Percentiles rank a stretch among this genome's conserved stretches.
Conservation (phyloP, 768 basidiomycete genomes). For the Boletus barrowsii region DNA sequence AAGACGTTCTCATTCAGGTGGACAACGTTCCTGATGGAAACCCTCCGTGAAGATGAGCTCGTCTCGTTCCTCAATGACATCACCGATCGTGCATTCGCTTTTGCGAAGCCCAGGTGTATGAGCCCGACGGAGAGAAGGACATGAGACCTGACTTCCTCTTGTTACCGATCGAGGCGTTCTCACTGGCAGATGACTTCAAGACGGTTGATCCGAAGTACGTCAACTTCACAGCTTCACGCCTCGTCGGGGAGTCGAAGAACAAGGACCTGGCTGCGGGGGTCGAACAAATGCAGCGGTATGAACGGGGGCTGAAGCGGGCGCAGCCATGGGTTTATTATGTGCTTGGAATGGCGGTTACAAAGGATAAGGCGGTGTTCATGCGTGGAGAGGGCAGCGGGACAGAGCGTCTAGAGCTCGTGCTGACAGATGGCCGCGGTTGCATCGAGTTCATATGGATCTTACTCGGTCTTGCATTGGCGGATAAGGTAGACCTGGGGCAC, state of each 20-base stretch:
- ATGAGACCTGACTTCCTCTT: slow-evolving; percentile 13
- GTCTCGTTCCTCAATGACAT: slow-evolving; percentile 5
- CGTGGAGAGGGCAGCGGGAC: slow-evolving; percentile 8
- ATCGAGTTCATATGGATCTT: slow-evolving; percentile 10
- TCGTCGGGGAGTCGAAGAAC: slow-evolving; percentile 10
- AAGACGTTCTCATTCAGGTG: slow-evolving; percentile 4
- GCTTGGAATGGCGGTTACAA: slow-evolving; percentile 1
- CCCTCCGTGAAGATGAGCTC: slow-evolving; percentile 1
- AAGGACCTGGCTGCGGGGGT: neutral
- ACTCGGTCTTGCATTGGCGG: slow-evolving; percentile 12
- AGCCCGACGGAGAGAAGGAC: slow-evolving; percentile 1
- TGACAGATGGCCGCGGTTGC: slow-evolving; percentile 7
- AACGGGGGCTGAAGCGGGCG: slow-evolving; percentile 1
- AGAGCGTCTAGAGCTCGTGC: slow-evolving; percentile 3
- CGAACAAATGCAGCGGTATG: slow-evolving; percentile 6
- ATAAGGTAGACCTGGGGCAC: too few species aligned
- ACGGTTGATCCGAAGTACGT: neutral
- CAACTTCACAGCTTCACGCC: neutral
- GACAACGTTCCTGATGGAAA: neutral
- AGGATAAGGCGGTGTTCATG: neutral
- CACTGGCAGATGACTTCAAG: neutral
- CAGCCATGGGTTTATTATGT: slow-evolving; percentile 12
- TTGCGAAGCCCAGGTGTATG: slow-evolving; percentile 3
- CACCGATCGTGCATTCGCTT: neutral
- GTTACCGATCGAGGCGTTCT: slow-evolving; percentile 12